Conservation (phyloP, 768 basidiomycete species). For the Mycena vitilis region DNA sequence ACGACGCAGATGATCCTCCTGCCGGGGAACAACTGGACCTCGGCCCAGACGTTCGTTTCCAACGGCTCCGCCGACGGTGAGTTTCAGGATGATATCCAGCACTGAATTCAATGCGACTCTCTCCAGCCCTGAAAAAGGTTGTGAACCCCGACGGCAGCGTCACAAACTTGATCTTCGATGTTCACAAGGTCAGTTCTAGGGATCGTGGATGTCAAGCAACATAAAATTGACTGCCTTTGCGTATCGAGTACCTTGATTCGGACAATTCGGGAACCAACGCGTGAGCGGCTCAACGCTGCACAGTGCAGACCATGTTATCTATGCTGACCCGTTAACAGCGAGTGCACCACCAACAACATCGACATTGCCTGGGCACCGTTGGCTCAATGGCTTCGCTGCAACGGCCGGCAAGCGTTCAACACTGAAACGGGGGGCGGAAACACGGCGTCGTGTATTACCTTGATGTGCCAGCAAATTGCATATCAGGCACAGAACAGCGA, state of each 20-base stretch:
- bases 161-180: constrained; percentile 67
- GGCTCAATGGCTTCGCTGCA: constrained; percentile 58
- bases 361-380: constrained; percentile 58
- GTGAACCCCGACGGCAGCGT: constrained; percentile 58
- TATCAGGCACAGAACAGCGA: constrained; percentile 62
- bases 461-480: constrained; percentile 57
- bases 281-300: constrained; percentile 25
- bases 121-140: constrained; percentile 52
- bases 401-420: constrained; percentile 66
- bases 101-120: too few relatives aligned
- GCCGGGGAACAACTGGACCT: constrained; percentile 69
- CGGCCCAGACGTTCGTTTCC: constrained; percentile 60
- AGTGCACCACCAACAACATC: constrained; percentile 68
- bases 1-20: constrained; percentile 66
- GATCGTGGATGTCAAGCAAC: too few relatives aligned
- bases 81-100: neutral
- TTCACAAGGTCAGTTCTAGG: constrained; percentile 53
- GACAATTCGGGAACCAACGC: constrained; percentile 56
- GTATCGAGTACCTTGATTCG: constrained; percentile 58
- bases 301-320: too few relatives aligned
- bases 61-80: constrained; percentile 57
- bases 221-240: too few relatives aligned
- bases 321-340: constrained; percentile 37
- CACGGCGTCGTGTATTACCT: constrained; percentile 57
- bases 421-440: constrained; percentile 73